Evolutionary conservation across 108 stramenopile species (phyloP), one percentile per base, ranked within the genome.

Genomic region (Skeletonema menzelii): DNA sequence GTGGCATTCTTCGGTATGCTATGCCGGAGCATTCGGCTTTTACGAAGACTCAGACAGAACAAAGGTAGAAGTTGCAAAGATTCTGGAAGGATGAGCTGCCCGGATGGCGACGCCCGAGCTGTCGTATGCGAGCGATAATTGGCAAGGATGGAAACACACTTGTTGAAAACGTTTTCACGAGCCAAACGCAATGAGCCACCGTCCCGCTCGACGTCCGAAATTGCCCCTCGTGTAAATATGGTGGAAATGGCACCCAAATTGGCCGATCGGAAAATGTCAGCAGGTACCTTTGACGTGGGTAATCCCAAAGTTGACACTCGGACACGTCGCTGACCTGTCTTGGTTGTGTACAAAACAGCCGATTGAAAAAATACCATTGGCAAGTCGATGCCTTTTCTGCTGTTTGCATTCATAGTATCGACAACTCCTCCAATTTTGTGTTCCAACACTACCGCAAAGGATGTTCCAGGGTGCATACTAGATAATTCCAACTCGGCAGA

Each of bases 51-150:
- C 70, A 97, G 82, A 71, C 87, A 85, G 70, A 91, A 93, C 20
- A 97, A 66, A 19, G 98, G 98, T 28, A 97, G 86, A 47, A 95
- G 75, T 70, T 94, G 83, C 46, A 98, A 79, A 17, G 88, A 73
- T 72, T 95, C 95, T 15, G 98, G 97, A 13, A 97, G 87, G 28
- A 97, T 79, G 31, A 98, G 87, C 72, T 97, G 96, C 11, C 85
- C 86, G 0, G 60, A 32, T 26, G 92, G 77, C 4, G 89, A 85
- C 24, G 82, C 60, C 20, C 63, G 53, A 14, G 95, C 90, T 20
- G 69, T 61, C 63, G 91, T 90, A 55, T 88, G 57, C 64, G 76
- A 27, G 47, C 96, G 87, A 79, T 97, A 96, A 53, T 73, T 79
- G 17, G 80, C 72, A 49, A 98, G 80, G 38, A 92, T 83, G 0